These are phyloP conservation scores for Dactylellina drechsleri DNA, from an alignment of 2,329 filamentous ascomycete genomes.

Conservation along the genomic window DNA sequence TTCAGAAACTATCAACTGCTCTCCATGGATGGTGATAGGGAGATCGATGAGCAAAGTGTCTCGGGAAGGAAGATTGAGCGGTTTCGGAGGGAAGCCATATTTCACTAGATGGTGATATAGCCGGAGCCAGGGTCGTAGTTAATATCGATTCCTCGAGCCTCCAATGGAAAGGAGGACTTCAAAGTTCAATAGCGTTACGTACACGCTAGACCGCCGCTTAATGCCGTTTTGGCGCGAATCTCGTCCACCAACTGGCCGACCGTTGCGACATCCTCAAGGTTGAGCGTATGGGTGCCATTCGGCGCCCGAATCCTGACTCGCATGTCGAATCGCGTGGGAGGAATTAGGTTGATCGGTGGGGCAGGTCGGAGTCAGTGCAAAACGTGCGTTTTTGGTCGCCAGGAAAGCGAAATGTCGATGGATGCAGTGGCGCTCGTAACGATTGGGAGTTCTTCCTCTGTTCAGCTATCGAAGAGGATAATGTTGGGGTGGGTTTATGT, in stretches of 20 bases:
- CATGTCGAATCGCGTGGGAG: constrained; percentile 66
- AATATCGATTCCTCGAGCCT: not conserved
- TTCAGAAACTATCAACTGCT: constrained; percentile 71
- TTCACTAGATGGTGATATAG: constrained; percentile 68
- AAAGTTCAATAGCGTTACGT: constrained; percentile 9
- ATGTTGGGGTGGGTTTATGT: not conserved
- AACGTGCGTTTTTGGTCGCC: constrained; percentile 45
- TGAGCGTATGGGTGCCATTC: constrained; percentile 75
- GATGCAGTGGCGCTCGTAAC: not conserved
- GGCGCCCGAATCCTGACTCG: constrained; percentile 80
- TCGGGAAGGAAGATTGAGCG: constrained; percentile 68
- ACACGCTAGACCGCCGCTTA: constrained; percentile 70
- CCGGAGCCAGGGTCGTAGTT: not conserved
- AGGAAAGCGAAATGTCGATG: not conserved
- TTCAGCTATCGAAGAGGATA: not conserved
- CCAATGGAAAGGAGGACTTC: no score
- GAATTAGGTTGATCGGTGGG: constrained; percentile 26
- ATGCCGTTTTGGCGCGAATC: constrained; percentile 72
- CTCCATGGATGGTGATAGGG: constrained; percentile 72
- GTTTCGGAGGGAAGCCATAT: constrained; percentile 82
- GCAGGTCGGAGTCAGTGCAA: constrained; percentile 19
- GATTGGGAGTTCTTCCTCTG: no score
- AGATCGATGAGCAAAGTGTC: constrained; percentile 67
- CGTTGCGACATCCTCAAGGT: constrained; percentile 74
- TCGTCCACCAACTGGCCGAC: constrained; percentile 70